These are phyloP conservation scores for Gleditsia sinensis DNA, from an alignment of 306 rosid genomes.

Conservation along the genomic window DNA sequence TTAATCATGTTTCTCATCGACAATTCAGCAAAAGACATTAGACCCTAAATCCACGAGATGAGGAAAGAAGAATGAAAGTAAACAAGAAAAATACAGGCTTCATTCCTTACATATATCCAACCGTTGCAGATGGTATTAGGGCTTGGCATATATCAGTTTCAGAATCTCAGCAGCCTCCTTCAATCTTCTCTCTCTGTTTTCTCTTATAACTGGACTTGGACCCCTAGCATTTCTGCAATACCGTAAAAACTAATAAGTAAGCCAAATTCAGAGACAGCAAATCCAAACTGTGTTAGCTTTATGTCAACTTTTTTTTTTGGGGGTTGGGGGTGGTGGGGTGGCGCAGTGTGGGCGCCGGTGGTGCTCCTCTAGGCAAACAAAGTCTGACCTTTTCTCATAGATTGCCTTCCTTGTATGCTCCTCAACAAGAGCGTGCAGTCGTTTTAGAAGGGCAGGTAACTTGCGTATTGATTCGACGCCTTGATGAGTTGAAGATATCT, in stretches of 20 bases:
- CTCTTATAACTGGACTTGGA: slow-evolving; percentile 44
- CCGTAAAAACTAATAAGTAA: not conserved
- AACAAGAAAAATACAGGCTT: not conserved
- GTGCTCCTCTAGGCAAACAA: too few species aligned
- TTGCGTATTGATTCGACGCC: slow-evolving; percentile 64
- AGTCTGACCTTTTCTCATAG: slow-evolving; percentile 67
- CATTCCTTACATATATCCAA: not conserved
- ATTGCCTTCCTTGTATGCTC: slow-evolving; percentile 59
- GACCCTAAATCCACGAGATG: slow-evolving; percentile 38
- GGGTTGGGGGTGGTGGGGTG: too few species aligned
- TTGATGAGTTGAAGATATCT: slow-evolving; percentile 54
- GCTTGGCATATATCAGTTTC: slow-evolving; percentile 42
- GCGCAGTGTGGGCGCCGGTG: too few species aligned
- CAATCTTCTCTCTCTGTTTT: slow-evolving; percentile 62
- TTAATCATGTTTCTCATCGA: not conserved
- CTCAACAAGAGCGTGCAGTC: slow-evolving; percentile 73
- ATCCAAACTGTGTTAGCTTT: not conserved
- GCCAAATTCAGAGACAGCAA: not conserved
- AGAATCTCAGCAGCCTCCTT: slow-evolving; percentile 72
- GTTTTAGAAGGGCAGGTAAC: slow-evolving; percentile 63
- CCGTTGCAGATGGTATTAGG: not conserved
- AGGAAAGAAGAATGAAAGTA: slow-evolving; percentile 9
- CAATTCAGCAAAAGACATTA: not conserved
- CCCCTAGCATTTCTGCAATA: slow-evolving; percentile 60
- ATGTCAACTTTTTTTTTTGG: too few species aligned